phyloP scores from a whole-genome alignment of 257 asterid genomes.

The Solanum okadae region DNA sequence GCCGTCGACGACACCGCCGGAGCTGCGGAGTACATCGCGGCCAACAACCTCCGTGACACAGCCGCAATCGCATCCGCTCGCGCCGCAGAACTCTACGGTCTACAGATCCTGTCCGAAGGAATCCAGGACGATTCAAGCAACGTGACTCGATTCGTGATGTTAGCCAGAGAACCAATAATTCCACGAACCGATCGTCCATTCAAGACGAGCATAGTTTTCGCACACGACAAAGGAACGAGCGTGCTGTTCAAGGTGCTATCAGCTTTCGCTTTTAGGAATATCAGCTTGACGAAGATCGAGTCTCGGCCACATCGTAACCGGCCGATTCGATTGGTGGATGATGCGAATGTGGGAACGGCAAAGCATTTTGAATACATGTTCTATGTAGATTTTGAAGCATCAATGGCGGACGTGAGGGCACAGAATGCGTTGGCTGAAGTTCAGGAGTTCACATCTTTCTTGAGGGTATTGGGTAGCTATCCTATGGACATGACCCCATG shows the following conservation, averaged over 20 bases:
- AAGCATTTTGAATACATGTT: constrained; percentile 84
- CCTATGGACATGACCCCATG: constrained; percentile 96
- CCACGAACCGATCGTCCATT: constrained; percentile 88
- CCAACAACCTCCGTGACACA: constrained; percentile 54
- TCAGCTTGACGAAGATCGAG: constrained; percentile 73
- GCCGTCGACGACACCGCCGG: constrained; percentile 89
- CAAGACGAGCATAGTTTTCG: constrained; percentile 86
- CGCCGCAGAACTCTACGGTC: constrained; percentile 77
- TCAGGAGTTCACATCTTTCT: constrained; percentile 82
- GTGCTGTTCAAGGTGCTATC: constrained; percentile 73
- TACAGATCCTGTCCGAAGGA: constrained; percentile 52
- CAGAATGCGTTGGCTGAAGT: constrained; percentile 88
- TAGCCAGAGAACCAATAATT: constrained; percentile 79
- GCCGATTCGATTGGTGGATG: constrained; percentile 63
- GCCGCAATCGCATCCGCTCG: constrained; percentile 88
- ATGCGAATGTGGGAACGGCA: constrained; percentile 55
- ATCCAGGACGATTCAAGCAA: constrained; percentile 79
- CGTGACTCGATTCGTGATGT: constrained; percentile 83
- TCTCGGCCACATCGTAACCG: constrained; percentile 71
- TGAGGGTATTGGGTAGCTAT: constrained; percentile 86
- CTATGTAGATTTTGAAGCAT: constrained; percentile 84
- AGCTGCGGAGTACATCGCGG: constrained; percentile 71
- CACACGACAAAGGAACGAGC: constrained; percentile 71
- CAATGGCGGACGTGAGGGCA: constrained; percentile 83
- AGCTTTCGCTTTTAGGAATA: constrained; percentile 79